Conservation (phyloP, 306 rosid genomes). For the Prosopis cineraria region DNA sequence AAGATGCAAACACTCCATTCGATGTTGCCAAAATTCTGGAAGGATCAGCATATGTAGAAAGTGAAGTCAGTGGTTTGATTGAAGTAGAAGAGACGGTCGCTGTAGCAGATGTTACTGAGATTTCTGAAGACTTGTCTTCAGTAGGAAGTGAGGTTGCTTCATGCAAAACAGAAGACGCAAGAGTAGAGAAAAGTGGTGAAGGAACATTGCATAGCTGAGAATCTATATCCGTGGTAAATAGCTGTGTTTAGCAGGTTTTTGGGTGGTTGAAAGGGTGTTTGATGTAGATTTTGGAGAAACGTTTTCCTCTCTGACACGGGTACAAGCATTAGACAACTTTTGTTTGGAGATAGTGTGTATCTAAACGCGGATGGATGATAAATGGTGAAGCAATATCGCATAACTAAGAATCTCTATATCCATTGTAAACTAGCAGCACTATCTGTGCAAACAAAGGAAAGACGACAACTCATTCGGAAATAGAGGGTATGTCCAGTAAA, state of each 20-base stretch:
- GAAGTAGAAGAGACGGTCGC: conserved; percentile 25
- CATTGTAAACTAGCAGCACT: background rate
- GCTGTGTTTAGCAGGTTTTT: too few relatives aligned
- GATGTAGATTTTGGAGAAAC: too few relatives aligned
- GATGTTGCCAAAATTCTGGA: conserved; percentile 5
- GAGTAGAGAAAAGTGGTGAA: background rate
- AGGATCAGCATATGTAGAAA: conserved; percentile 17
- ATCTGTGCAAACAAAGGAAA: too few relatives aligned
- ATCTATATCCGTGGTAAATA: background rate
- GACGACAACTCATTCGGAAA: background rate
- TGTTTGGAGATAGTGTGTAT: too few relatives aligned
- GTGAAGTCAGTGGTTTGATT: background rate
- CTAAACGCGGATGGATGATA: too few relatives aligned
- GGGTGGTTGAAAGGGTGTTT: too few relatives aligned
- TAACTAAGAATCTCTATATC: conserved; percentile 16
- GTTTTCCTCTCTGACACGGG: too few relatives aligned
- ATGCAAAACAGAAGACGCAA: conserved; percentile 24
- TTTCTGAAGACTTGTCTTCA: conserved; percentile 13
- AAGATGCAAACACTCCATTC: background rate
- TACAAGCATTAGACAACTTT: too few relatives aligned
- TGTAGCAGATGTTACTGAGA: conserved; percentile 19
- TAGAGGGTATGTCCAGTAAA: too few relatives aligned
- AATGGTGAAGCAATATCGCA: background rate
- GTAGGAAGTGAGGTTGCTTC: conserved; percentile 21
- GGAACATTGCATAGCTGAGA: background rate